Evolutionary conservation across 2,329 filamentous ascomycete genomes (phyloP).

Genomic region (Paraphoma sp.): DNA sequence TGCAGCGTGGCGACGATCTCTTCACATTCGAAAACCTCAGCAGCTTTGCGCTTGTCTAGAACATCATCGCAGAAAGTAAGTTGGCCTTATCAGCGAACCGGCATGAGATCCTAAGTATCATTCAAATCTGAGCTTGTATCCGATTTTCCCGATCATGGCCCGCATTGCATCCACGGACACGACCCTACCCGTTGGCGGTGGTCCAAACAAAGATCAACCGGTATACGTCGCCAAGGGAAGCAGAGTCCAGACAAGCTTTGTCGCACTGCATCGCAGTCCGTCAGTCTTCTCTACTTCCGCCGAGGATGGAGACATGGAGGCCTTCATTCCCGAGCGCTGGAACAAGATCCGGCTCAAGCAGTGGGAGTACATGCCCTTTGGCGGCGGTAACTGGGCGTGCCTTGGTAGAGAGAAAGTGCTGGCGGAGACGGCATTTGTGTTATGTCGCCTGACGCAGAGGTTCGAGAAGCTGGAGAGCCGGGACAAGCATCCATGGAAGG

Average conservation of each 20-base stretch:
- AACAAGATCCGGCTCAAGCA: conserved; percentile 8
- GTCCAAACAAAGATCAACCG: conserved; percentile 8
- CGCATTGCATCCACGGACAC: conserved; percentile 18
- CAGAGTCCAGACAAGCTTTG: conserved; percentile 42
- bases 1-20: neutral
- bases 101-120: too few relatives aligned
- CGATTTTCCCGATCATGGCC: conserved; percentile 17
- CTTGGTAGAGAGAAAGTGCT: conserved; percentile 19
- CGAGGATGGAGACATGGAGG: conserved; percentile 16
- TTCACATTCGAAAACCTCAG: neutral
- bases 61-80: neutral
- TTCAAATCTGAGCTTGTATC: conserved; percentile 16
- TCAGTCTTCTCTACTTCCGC: conserved; percentile 4
- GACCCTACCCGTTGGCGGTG: conserved; percentile 20
- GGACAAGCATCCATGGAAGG: conserved; percentile 13
- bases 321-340: conserved; percentile 16
- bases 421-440: conserved; percentile 17
- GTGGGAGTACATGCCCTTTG: conserved; percentile 22
- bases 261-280: conserved; percentile 51
- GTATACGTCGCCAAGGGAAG: conserved; percentile 16
- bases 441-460: conserved; percentile 10
- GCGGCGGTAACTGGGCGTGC: conserved; percentile 16
- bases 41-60: neutral
- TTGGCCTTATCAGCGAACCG: too few relatives aligned
- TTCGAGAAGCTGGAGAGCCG: conserved; percentile 8